phyloP scores from a whole-genome alignment of 768 basidiomycete genomes.

The Sistotremastrum niveocremeum region DNA sequence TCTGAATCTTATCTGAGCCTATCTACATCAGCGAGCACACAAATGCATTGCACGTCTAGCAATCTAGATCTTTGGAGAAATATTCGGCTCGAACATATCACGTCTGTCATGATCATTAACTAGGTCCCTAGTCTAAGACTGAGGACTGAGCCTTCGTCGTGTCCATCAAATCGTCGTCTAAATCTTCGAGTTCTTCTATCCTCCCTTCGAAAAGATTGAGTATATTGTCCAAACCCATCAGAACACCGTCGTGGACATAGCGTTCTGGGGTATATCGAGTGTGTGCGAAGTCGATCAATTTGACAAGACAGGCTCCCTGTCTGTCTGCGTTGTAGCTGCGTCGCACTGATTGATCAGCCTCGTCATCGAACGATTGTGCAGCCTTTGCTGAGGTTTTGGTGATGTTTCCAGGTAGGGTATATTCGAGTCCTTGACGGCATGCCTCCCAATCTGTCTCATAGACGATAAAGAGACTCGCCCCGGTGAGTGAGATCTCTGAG shows the following conservation, averaged over 20 bases:
- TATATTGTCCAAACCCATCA: conserved; percentile 60
- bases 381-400: background rate
- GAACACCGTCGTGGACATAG: conserved; percentile 69
- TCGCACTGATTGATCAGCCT: conserved; percentile 19
- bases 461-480: conserved; percentile 65
- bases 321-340: conserved; percentile 21
- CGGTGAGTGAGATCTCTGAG: conserved; percentile 69
- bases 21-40: no score
- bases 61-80: no score
- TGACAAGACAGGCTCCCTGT: conserved; percentile 9
- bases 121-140: no score
- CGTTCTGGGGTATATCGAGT: conserved; percentile 50
- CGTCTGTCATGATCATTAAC: no score
- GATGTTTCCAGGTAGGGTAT: background rate
- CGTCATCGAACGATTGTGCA: background rate
- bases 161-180: no score
- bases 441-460: conserved; percentile 51
- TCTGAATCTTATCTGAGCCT: no score
- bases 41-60: no score
- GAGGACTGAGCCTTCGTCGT: no score
- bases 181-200: conserved; percentile 27
- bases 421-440: conserved; percentile 18
- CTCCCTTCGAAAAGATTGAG: conserved; percentile 47
- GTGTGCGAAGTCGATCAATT: conserved; percentile 93
- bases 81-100: no score